A percentile compares a stretch with the other conserved stretches of the same genome.
phyloP scores from a whole-genome alignment of 2,329 filamentous ascomycete species.

The Nemania sp. region DNA sequence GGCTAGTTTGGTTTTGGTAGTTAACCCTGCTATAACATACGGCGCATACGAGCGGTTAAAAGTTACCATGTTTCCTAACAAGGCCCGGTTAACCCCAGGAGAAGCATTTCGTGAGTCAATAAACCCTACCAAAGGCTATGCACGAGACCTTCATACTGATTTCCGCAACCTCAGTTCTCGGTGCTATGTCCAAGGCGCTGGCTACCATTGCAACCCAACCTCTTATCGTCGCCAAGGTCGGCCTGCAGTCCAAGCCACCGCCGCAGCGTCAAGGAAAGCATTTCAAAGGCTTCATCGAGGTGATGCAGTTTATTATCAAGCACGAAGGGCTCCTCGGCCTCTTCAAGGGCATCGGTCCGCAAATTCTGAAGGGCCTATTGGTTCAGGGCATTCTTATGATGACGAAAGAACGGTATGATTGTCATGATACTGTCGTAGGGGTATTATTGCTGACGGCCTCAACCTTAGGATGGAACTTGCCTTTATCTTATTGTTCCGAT shows the following conservation, averaged over 20 bases:
- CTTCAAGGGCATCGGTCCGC: constrained; percentile 95
- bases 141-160: constrained; percentile 21
- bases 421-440: not conserved
- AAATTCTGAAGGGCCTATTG: constrained; percentile 88
- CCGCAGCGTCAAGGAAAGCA: constrained; percentile 82
- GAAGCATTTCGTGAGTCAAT: constrained; percentile 84
- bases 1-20: constrained; percentile 90
- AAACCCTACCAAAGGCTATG: not conserved
- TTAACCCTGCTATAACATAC: constrained; percentile 97
- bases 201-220: constrained; percentile 93
- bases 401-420: constrained; percentile 86
- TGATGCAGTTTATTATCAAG: constrained; percentile 91
- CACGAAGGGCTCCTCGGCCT: constrained; percentile 83
- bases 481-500: constrained; percentile 85
- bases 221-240: constrained; percentile 96
- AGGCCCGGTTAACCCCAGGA: constrained; percentile 74
- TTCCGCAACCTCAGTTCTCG: constrained; percentile 66
- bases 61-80: constrained; percentile 76
- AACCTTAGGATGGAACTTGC: constrained; percentile 75
- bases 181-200: constrained; percentile 88
- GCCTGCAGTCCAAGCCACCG: constrained; percentile 90
- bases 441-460: constrained; percentile 22
- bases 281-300: constrained; percentile 91
- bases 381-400: constrained; percentile 99
- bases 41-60: constrained; percentile 85